These are phyloP conservation scores for Patellifolia procumbens DNA, from an alignment of 179 eudicot species.

Conservation along the genomic window DNA sequence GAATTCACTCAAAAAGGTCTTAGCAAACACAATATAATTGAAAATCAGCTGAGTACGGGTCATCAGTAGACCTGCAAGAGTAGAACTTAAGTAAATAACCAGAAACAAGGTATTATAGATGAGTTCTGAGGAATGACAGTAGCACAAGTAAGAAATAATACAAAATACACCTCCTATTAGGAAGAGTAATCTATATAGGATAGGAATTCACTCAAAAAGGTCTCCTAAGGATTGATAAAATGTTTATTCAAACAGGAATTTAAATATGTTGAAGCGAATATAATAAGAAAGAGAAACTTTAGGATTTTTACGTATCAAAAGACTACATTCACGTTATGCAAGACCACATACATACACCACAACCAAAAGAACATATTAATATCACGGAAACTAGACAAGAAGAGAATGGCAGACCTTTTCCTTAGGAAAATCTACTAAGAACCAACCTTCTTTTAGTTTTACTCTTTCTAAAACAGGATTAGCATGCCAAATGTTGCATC, in stretches of 20 bases:
- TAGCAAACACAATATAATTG: not conserved
- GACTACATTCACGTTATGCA: not conserved
- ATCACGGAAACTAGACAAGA: not conserved
- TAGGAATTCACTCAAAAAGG: no score
- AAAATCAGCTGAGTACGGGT: not conserved
- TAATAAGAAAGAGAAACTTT: not conserved
- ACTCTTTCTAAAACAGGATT: not conserved
- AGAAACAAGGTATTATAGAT: not conserved
- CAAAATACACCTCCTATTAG: no score
- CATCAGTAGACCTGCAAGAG: constrained; percentile 10
- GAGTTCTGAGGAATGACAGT: not conserved
- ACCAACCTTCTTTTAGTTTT: not conserved
- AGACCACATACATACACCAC: not conserved
- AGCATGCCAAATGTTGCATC: not conserved
- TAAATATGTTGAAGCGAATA: not conserved
- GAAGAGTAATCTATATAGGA: no score
- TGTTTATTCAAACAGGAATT: not conserved
- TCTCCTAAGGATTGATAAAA: no score
- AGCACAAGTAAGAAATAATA: not conserved
- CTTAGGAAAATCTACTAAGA: not conserved
- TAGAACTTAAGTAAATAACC: not conserved
- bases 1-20: not conserved
- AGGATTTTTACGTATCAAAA: not conserved
- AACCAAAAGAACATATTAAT: not conserved
- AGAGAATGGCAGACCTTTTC: not conserved